These are phyloP conservation scores for Stromatinia cepivora DNA, from an alignment of 2,329 filamentous ascomycete species.

Conservation along the genomic window DNA sequence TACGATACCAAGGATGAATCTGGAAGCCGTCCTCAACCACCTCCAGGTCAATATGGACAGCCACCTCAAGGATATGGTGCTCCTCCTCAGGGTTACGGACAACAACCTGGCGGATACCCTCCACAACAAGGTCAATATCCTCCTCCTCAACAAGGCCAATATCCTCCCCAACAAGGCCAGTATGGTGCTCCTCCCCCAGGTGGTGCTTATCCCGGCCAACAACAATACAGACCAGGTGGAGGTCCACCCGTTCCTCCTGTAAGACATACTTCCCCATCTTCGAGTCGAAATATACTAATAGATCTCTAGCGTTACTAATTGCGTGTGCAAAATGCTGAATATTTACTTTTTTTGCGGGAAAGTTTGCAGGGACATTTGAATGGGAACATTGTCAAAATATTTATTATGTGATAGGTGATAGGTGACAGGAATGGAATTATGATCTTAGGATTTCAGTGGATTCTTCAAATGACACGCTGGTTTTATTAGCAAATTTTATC, in stretches of 20 bases:
- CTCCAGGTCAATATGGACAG: slow-evolving; percentile 34
- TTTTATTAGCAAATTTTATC: slow-evolving; percentile 9
- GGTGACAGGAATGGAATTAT: slow-evolving; percentile 3
- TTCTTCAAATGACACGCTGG: not conserved
- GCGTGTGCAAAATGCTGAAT: not conserved
- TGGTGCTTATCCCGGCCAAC: slow-evolving; percentile 18
- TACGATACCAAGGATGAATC: slow-evolving; percentile 65
- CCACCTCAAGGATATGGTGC: slow-evolving; percentile 22
- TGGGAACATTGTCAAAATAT: not conserved
- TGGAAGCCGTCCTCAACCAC: slow-evolving; percentile 16
- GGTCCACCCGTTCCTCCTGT: slow-evolving; percentile 16
- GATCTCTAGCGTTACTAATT: slow-evolving; percentile 10
- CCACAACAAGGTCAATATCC: slow-evolving; percentile 24
- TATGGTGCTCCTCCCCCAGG: slow-evolving; percentile 23
- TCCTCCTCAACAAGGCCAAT: slow-evolving; percentile 35
- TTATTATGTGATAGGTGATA: slow-evolving; percentile 1
- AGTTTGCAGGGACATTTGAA: not conserved
- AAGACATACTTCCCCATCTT: not conserved
- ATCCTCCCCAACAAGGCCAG: slow-evolving; percentile 30
- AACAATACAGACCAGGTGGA: slow-evolving; percentile 18
- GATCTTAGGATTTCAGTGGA: not conserved
- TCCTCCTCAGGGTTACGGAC: slow-evolving; percentile 21
- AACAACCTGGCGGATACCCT: slow-evolving; percentile 14
- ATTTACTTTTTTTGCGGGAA: not conserved
- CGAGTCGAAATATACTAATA: not conserved